Percentiles rank a stretch among this genome's conserved stretches.
Evolutionary conservation across 2,329 filamentous ascomycete species (phyloP).

Genomic region (Ophiosphaerella narmari): DNA sequence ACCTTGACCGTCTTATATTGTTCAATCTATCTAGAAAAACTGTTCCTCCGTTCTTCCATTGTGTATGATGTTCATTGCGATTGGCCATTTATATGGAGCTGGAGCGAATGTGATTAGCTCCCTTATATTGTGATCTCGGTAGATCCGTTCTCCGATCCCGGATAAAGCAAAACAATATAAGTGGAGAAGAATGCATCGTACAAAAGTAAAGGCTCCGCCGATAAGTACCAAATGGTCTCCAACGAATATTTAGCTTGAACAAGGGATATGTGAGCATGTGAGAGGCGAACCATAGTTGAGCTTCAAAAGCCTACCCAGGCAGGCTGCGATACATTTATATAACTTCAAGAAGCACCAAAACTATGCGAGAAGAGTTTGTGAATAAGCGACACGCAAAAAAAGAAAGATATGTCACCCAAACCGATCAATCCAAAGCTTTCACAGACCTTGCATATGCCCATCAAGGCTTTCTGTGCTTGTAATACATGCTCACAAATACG

Average conservation of each 20-base stretch:
- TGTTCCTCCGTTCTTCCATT: background rate
- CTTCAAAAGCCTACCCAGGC: too few relatives aligned
- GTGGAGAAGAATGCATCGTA: background rate
- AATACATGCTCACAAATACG: slow-evolving; percentile 9
- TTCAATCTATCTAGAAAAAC: slow-evolving; percentile 7
- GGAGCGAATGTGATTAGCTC: slow-evolving; percentile 6
- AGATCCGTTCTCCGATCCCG: slow-evolving; percentile 6
- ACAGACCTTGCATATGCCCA: background rate
- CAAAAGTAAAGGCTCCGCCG: background rate
- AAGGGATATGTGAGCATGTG: too few relatives aligned
- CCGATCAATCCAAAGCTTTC: too few relatives aligned
- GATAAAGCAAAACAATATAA: slow-evolving; percentile 5
- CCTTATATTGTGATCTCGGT: slow-evolving; percentile 7
- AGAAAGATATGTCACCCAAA: too few relatives aligned
- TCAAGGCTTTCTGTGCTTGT: slow-evolving; percentile 4
- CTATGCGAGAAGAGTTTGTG: background rate
- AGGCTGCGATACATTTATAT: too few relatives aligned
- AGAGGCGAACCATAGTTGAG: too few relatives aligned
- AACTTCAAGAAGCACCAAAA: background rate
- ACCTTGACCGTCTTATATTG: background rate
- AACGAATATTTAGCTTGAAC: background rate
- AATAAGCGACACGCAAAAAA: background rate
- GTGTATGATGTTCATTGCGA: slow-evolving; percentile 1
- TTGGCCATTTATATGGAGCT: background rate
- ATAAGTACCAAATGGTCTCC: background rate